phyloP scores from a whole-genome alignment of 2,329 filamentous ascomycete species.

The Trichophyton schoenleinii region DNA sequence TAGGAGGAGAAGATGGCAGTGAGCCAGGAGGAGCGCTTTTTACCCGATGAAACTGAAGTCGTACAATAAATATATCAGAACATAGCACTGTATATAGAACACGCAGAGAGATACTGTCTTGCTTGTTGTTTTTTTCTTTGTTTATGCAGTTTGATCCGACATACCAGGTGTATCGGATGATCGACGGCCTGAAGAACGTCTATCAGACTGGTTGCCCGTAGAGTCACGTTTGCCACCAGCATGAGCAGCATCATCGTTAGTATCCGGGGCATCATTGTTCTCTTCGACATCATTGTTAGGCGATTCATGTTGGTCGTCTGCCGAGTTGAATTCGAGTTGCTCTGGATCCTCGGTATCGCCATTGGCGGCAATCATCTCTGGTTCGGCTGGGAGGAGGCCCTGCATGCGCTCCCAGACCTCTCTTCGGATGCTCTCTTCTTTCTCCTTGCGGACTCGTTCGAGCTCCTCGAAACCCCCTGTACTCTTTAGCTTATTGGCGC shows the following conservation, averaged over 20 bases:
- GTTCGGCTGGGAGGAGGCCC: slow-evolving; percentile 34
- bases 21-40: slow-evolving; percentile 15
- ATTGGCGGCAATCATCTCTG: neutral
- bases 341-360: neutral
- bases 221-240: neutral
- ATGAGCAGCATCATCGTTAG: neutral
- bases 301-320: neutral
- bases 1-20: slow-evolving; percentile 10
- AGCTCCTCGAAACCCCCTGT: slow-evolving; percentile 89
- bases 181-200: neutral
- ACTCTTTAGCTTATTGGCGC: slow-evolving; percentile 88
- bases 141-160: slow-evolving; percentile 9
- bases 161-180: slow-evolving; percentile 12
- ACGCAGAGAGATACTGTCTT: neutral
- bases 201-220: neutral
- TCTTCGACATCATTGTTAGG: neutral
- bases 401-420: slow-evolving; percentile 53
- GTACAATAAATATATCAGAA: neutral
- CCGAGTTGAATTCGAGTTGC: neutral
- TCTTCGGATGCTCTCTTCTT: slow-evolving; percentile 72
- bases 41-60: slow-evolving; percentile 11
- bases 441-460: slow-evolving; percentile 67
- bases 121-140: too few relatives aligned
- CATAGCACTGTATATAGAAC: slow-evolving; percentile 1
- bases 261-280: neutral